phyloP scores from a whole-genome alignment of 306 rosid genomes.

The Hylodesmum podocarpum region DNA sequence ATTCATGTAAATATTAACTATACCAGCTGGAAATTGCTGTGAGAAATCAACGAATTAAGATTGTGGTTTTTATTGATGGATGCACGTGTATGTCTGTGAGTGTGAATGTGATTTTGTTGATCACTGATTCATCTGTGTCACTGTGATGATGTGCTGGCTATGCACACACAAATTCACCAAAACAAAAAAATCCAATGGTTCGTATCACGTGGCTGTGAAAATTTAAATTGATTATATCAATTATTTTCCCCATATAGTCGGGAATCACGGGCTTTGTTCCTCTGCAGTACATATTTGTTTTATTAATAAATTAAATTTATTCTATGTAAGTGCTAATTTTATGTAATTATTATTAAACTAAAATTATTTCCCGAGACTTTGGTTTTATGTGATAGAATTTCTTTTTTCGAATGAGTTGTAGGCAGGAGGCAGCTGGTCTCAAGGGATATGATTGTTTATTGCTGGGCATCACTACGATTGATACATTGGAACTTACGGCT shows the following conservation, averaged over 20 bases:
- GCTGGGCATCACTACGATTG: not conserved
- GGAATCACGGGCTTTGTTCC: conserved; percentile 68
- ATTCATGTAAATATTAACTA: not conserved
- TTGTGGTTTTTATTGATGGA: conserved; percentile 23
- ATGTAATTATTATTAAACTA: not conserved
- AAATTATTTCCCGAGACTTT: not conserved
- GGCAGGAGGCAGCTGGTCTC: not conserved
- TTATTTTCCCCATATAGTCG: conserved; percentile 23
- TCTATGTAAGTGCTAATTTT: not conserved
- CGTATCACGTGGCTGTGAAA: conserved; percentile 13
- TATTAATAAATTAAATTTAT: not conserved
- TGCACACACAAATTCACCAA: conserved; percentile 1
- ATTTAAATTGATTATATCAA: conserved; percentile 20
- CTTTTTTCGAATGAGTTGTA: not conserved
- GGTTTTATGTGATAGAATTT: not conserved
- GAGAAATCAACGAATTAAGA: not conserved
- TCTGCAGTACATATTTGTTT: not conserved
- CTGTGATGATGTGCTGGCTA: conserved; percentile 45
- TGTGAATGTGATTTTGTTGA: not conserved
- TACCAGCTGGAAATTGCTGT: not conserved
- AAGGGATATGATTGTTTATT: conserved; percentile 15
- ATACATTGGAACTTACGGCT: not conserved
- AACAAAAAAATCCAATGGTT: not conserved
- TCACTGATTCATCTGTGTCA: not conserved
- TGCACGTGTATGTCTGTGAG: conserved; percentile 34